Evolutionary conservation across 176 grass and related monocot species (phyloP).

Genomic region (Bonia amplexicaulis): DNA sequence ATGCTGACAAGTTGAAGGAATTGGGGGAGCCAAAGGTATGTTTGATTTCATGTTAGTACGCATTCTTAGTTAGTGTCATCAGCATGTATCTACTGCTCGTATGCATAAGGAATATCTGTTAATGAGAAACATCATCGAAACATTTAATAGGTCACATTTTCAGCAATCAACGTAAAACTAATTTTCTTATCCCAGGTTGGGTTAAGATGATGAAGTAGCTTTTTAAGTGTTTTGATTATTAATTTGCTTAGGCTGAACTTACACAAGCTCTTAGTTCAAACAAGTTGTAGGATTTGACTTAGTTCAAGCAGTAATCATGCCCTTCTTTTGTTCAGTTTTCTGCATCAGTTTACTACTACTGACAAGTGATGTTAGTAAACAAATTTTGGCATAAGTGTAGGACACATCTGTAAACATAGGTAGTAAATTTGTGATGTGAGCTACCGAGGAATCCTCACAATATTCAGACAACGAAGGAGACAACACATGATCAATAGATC

Average conservation of each 20-base stretch:
- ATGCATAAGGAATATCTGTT: not conserved
- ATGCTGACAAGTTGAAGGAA: slow-evolving; percentile 62
- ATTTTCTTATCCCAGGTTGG: not conserved
- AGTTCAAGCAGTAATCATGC: not conserved
- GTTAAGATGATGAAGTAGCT: not conserved
- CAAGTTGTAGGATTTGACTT: not conserved
- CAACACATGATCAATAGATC: not conserved
- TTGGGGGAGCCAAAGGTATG: slow-evolving; percentile 53
- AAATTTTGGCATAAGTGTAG: not conserved
- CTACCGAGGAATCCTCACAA: not conserved
- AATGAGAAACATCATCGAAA: not conserved
- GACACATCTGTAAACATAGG: not conserved
- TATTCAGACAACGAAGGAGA: not conserved
- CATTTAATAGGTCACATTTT: not conserved
- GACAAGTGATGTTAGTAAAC: slow-evolving; percentile 28
- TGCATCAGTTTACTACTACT: not conserved
- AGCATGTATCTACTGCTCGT: not conserved
- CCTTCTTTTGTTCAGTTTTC: not conserved
- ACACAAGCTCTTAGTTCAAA: not conserved
- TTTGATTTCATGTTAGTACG: not conserved
- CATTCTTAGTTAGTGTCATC: not conserved
- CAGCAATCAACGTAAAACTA: not conserved
- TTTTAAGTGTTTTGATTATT: not conserved
- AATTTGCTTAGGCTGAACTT: not conserved
- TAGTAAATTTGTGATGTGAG: not conserved